These are phyloP conservation scores for Zoysia japonica DNA, from an alignment of 176 grass and related monocot genomes.

Conservation along the genomic window DNA sequence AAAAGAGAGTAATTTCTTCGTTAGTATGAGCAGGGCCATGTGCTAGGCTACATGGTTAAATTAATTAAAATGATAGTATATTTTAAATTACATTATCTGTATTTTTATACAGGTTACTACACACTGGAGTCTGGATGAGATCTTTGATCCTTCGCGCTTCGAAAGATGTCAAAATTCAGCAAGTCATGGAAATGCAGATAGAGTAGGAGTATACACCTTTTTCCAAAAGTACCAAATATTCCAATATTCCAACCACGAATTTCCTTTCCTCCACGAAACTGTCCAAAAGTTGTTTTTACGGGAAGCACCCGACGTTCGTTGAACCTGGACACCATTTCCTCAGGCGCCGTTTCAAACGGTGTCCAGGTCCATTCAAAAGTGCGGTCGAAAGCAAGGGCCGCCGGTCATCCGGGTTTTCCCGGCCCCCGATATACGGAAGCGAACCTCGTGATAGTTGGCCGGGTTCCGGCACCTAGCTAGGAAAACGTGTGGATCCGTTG, in stretches of 20 bases:
- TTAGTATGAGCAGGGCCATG: too few relatives aligned
- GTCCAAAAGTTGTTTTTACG: background rate
- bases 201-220: background rate
- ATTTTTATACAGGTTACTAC: too few relatives aligned
- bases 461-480: conserved; percentile 5
- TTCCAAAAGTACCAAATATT: too few relatives aligned
- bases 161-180: background rate
- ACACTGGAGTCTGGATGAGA: too few relatives aligned
- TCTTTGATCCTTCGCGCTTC: too few relatives aligned
- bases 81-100: too few relatives aligned
- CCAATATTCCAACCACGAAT: background rate
- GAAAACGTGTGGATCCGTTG: background rate
- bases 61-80: too few relatives aligned
- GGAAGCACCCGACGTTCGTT: background rate
- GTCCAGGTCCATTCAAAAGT: conserved; percentile 36
- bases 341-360: background rate
- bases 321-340: conserved; percentile 11
- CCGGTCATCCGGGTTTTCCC: conserved; percentile 1
- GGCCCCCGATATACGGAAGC: background rate
- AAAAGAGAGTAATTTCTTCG: too few relatives aligned
- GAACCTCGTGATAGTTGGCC: background rate
- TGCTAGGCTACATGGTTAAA: too few relatives aligned
- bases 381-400: background rate
- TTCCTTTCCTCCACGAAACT: background rate
- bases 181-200: background rate